These are phyloP conservation scores for Neurospora sp. DNA, from an alignment of 495 filamentous ascomycete genomes.

Conservation along the genomic window DNA sequence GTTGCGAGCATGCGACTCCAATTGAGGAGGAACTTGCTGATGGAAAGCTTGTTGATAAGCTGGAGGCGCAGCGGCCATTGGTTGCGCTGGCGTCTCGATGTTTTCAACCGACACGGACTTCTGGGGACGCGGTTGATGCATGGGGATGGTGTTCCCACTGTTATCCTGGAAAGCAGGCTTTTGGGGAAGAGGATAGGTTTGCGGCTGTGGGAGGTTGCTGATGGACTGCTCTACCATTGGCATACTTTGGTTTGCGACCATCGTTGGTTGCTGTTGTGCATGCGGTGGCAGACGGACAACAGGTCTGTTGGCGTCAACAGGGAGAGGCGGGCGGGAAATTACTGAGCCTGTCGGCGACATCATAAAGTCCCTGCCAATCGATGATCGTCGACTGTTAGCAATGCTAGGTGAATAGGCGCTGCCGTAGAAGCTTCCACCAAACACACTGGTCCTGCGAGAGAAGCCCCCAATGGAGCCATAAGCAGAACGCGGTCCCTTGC, in stretches of 20 bases:
- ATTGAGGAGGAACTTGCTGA: conserved; percentile 72
- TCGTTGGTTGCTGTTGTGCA: conserved; percentile 22
- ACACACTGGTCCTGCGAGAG: conserved; percentile 59
- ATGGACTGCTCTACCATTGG: conserved; percentile 27
- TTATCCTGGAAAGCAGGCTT: conserved; percentile 73
- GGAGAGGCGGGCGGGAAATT: conserved; percentile 53
- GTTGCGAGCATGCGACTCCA: conserved; percentile 56
- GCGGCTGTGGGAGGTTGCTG: conserved; percentile 42
- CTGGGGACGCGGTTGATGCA: conserved; percentile 94
- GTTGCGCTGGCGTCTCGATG: conserved; percentile 74
- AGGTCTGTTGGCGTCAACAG: conserved; percentile 55
- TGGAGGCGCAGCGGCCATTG: conserved; percentile 50
- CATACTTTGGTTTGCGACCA: background rate
- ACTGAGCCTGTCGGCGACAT: conserved; percentile 70
- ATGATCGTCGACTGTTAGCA: conserved; percentile 85
- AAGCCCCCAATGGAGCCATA: conserved; percentile 56
- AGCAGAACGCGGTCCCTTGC: conserved; percentile 55
- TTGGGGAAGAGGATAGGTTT: conserved; percentile 52
- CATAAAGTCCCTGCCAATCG: conserved; percentile 64
- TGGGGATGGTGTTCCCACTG: conserved; percentile 62
- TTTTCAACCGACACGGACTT: conserved; percentile 89
- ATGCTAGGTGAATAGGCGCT: conserved; percentile 84
- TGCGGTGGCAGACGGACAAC: conserved; percentile 79
- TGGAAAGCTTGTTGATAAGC: conserved; percentile 82
- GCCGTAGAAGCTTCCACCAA: conserved; percentile 68